phyloP scores from a whole-genome alignment of 2,329 filamentous ascomycete species.

The Macrophomina phaseolina region DNA sequence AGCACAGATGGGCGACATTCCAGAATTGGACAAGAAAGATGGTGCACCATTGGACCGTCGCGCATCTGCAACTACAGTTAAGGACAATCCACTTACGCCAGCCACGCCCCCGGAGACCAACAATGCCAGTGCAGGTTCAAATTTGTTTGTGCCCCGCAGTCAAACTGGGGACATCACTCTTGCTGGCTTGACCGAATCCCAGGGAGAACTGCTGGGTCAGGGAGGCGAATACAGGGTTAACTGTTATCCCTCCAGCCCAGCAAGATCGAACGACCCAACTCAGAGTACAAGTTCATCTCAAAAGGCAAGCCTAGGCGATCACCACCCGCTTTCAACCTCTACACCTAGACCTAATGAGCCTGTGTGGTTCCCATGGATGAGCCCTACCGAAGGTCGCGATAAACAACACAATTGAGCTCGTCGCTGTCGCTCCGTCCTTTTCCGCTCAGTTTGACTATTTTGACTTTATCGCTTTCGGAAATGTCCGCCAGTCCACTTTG shows the following conservation, averaged over 20 bases:
- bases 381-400: background rate
- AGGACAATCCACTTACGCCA: background rate
- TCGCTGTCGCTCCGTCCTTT: no score
- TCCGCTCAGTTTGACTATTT: no score
- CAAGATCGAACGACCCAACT: background rate
- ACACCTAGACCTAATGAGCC: background rate
- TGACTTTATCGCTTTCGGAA: no score
- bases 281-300: background rate
- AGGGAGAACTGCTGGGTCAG: background rate
- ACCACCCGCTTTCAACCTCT: background rate
- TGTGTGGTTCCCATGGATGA: constrained; percentile 20
- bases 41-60: background rate
- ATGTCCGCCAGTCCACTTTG: no score
- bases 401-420: background rate
- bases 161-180: background rate
- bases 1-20: background rate
- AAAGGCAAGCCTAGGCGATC: background rate
- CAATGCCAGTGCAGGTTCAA: no score
- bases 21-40: background rate
- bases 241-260: background rate
- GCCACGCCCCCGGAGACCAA: background rate
- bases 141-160: background rate
- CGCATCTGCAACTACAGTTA: constrained; percentile 8
- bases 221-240: background rate
- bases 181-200: background rate